Evolutionary conservation across 2,329 filamentous ascomycete genomes (phyloP).

Genomic region (Fusarium succisae): DNA sequence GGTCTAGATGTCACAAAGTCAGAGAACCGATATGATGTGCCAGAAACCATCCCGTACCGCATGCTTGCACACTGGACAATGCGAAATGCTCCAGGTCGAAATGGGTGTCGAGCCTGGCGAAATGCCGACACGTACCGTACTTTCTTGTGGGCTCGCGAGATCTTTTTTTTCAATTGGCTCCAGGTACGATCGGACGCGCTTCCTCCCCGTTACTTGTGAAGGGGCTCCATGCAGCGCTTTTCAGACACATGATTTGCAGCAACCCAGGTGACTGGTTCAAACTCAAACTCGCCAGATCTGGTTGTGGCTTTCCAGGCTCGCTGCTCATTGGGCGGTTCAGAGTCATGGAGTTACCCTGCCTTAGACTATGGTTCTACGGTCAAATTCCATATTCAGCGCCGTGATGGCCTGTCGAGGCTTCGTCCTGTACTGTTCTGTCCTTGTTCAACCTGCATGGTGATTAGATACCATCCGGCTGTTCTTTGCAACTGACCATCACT

Average conservation of each 20-base stretch:
- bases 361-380: constrained; percentile 23
- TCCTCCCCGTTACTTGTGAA: constrained; percentile 33
- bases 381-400: constrained; percentile 18
- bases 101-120: constrained; percentile 13
- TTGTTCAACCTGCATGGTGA: not conserved
- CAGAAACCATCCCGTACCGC: not conserved
- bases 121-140: constrained; percentile 23
- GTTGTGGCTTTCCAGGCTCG: constrained; percentile 4
- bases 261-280: constrained; percentile 40
- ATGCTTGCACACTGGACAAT: constrained; percentile 16
- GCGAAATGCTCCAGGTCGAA: not conserved
- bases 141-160: constrained; percentile 30
- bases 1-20: not conserved
- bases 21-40: constrained; percentile 7
- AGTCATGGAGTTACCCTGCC: constrained; percentile 24
- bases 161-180: constrained; percentile 35
- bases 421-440: not conserved
- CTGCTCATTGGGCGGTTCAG: constrained; percentile 30
- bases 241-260: constrained; percentile 48
- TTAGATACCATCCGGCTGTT: constrained; percentile 6
- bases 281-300: constrained; percentile 31
- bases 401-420: constrained; percentile 15
- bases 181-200: constrained; percentile 39
- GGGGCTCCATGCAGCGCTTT: constrained; percentile 40
- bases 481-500: constrained; percentile 24